phyloP scores from a whole-genome alignment of 192 early-diverging fungal species.

The Mycoemilia scoparia region DNA sequence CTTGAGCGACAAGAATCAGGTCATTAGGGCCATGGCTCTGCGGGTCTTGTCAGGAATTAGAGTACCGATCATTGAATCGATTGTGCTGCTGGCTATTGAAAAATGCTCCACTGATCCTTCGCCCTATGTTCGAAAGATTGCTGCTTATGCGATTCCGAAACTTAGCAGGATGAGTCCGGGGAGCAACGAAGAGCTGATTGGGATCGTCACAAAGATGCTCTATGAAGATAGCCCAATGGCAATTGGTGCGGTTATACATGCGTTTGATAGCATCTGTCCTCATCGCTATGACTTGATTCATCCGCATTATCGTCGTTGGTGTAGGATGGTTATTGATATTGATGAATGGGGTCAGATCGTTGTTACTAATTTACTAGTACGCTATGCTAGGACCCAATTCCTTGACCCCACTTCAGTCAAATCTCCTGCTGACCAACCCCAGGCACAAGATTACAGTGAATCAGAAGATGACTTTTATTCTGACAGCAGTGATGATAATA shows the following conservation, averaged over 20 bases:
- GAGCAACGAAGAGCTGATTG: constrained; percentile 56
- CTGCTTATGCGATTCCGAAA: constrained; percentile 80
- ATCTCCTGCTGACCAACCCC: no score
- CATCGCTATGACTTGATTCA: constrained; percentile 73
- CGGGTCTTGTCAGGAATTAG: constrained; percentile 90
- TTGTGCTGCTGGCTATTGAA: constrained; percentile 80
- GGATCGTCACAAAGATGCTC: constrained; percentile 54
- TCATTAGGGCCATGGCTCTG: constrained; percentile 88
- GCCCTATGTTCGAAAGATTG: constrained; percentile 85
- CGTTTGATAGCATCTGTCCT: constrained; percentile 78
- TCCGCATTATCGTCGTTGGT: constrained; percentile 72
- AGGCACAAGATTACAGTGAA: no score
- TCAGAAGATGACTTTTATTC: no score
- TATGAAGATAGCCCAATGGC: constrained; percentile 73
- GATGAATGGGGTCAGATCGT: constrained; percentile 96
- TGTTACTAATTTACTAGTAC: constrained; percentile 53
- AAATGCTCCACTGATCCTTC: constrained; percentile 71
- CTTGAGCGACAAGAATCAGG: constrained; percentile 74
- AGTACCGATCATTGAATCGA: constrained; percentile 77
- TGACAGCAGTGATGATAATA: not conserved
- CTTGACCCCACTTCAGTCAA: constrained; percentile 1
- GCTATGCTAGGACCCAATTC: constrained; percentile 56
- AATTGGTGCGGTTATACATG: constrained; percentile 67
- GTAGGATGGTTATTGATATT: constrained; percentile 61
- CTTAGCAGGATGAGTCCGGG: constrained; percentile 50